Percentiles rank a stretch among this genome's conserved stretches.
phyloP scores from a whole-genome alignment of 768 basidiomycete species.

The Naematelia aurantialba region DNA sequence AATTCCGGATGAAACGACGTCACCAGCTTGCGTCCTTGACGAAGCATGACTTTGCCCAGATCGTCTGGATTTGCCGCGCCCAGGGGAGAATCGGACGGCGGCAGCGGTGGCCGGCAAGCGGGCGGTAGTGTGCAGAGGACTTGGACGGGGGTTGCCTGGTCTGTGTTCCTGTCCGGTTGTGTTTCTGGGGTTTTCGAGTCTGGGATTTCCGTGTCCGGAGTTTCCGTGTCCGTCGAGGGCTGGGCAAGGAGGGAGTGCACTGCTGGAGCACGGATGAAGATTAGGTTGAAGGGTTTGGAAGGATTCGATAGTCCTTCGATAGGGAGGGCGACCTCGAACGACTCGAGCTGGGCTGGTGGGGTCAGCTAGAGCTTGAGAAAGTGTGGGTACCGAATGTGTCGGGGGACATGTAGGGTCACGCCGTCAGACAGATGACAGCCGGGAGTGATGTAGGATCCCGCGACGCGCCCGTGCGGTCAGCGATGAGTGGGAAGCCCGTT shows the following conservation, averaged over 20 bases:
- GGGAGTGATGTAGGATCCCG: too few species aligned
- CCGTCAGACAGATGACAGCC: too few species aligned
- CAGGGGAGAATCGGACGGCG: conserved; percentile 46
- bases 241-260: conserved; percentile 45
- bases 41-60: conserved; percentile 72
- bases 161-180: not conserved
- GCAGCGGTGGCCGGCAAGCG: conserved; percentile 54
- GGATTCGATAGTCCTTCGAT: conserved; percentile 64
- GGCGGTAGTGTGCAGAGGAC: conserved; percentile 68
- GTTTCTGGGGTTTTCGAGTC: conserved; percentile 3
- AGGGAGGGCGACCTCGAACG: conserved; percentile 74
- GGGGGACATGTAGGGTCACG: too few species aligned
- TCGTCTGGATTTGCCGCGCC: conserved; percentile 53
- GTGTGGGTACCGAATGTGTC: too few species aligned
- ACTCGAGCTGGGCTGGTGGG: conserved; percentile 64
- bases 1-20: conserved; percentile 95
- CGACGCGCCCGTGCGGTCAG: too few species aligned
- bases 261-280: conserved; percentile 88
- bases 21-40: conserved; percentile 76
- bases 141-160: conserved; percentile 57
- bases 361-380: too few species aligned
- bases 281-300: conserved; percentile 64
- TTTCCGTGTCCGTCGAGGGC: conserved; percentile 5
- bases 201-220: conserved; percentile 2
- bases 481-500: too few species aligned